Conservation (phyloP, 2,329 filamentous ascomycete genomes). For the Ophiobolus disseminans region DNA sequence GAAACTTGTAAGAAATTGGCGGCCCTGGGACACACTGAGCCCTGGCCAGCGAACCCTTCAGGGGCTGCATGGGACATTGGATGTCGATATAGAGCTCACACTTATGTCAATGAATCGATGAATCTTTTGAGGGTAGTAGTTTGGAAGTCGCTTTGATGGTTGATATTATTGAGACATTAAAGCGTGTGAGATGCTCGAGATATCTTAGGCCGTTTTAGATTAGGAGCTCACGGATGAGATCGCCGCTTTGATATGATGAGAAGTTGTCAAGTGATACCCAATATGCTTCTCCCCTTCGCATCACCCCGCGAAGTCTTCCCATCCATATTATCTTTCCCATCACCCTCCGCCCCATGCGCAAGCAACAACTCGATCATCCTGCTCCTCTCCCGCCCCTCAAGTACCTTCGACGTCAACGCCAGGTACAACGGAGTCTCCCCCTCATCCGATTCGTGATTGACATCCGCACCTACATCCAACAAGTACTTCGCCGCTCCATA, state of each 20-base stretch:
- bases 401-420: slow-evolving; percentile 21
- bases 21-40: too few relatives aligned
- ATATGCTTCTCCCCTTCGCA: slow-evolving; percentile 28
- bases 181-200: too few relatives aligned
- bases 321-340: slow-evolving; percentile 20
- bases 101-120: too few relatives aligned
- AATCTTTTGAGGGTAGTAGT: too few relatives aligned
- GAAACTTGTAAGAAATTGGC: too few relatives aligned
- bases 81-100: too few relatives aligned
- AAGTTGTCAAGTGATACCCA: slow-evolving; percentile 15
- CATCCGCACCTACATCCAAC: slow-evolving; percentile 40
- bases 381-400: slow-evolving; percentile 37
- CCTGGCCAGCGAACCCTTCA: too few relatives aligned
- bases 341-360: slow-evolving; percentile 37
- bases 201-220: too few relatives aligned
- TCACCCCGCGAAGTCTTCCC: slow-evolving; percentile 25
- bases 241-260: background rate
- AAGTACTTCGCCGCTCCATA: slow-evolving; percentile 37
- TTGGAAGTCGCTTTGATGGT: too few relatives aligned
- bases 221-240: too few relatives aligned
- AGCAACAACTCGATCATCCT: slow-evolving; percentile 38
- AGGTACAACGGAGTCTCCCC: slow-evolving; percentile 33
- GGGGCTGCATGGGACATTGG: too few relatives aligned
- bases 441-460: slow-evolving; percentile 33
- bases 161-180: too few relatives aligned